phyloP scores from a whole-genome alignment of 352 stramenopile species.

The Bremia lactucae region DNA sequence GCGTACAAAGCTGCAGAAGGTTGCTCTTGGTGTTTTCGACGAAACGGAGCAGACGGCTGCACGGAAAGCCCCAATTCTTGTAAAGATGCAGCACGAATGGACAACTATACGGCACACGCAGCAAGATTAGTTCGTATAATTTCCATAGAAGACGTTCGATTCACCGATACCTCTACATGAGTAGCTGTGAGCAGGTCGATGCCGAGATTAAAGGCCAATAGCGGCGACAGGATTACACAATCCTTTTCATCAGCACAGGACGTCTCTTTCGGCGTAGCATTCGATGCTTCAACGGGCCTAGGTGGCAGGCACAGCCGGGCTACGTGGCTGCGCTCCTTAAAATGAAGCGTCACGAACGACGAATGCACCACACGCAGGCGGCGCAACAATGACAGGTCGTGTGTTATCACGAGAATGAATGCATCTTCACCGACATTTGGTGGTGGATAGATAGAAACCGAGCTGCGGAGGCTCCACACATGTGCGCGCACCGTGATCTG shows the following conservation, averaged over 20 bases:
- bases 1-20: slow-evolving; percentile 41
- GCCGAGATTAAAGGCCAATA: slow-evolving; percentile 69
- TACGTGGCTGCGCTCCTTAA: slow-evolving; percentile 18
- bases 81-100: slow-evolving; percentile 22
- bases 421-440: slow-evolving; percentile 9
- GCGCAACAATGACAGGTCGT: slow-evolving; percentile 30
- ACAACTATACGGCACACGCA: slow-evolving; percentile 20
- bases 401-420: slow-evolving; percentile 27
- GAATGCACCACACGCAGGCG: slow-evolving; percentile 35
- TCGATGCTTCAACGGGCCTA: slow-evolving; percentile 1
- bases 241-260: neutral
- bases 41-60: slow-evolving; percentile 19
- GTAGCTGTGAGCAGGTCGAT: slow-evolving; percentile 30
- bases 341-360: slow-evolving; percentile 35
- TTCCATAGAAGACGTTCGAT: too few relatives aligned
- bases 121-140: too few relatives aligned
- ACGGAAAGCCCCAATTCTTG: slow-evolving; percentile 39
- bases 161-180: slow-evolving; percentile 23
- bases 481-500: slow-evolving; percentile 14
- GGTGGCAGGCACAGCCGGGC: slow-evolving; percentile 23
- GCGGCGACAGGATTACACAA: slow-evolving; percentile 41
- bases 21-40: slow-evolving; percentile 40
- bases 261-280: neutral
- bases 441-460: neutral
- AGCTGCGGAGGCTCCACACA: slow-evolving; percentile 19